phyloP scores from a whole-genome alignment of 352 stramenopile genomes.

The Phytopythium montanum region DNA sequence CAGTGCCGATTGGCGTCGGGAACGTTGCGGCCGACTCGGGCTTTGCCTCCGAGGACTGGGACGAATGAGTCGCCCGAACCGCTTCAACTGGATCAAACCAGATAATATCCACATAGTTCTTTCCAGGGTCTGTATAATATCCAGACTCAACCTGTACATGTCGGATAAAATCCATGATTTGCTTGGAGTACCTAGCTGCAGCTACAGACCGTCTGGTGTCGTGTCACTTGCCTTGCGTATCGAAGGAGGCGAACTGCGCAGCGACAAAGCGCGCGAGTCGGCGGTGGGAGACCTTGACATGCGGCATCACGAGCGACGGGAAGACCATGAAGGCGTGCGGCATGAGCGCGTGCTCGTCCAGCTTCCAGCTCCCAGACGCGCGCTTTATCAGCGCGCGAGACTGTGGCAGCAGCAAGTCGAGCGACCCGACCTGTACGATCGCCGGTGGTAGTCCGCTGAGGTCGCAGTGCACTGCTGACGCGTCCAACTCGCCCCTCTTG shows the following conservation, averaged over 20 bases:
- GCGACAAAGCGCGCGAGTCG: slow-evolving; percentile 25
- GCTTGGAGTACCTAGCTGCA: too few species aligned
- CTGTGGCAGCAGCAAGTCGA: slow-evolving; percentile 31
- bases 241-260: slow-evolving; percentile 15
- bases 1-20: slow-evolving; percentile 15
- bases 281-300: slow-evolving; percentile 17
- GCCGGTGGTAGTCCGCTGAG: slow-evolving; percentile 27
- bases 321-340: slow-evolving; percentile 40
- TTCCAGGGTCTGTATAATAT: too few species aligned
- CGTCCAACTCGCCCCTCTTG: slow-evolving; percentile 17
- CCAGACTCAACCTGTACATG: too few species aligned
- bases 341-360: slow-evolving; percentile 32
- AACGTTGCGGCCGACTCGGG: slow-evolving; percentile 59
- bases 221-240: too few species aligned
- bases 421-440: slow-evolving; percentile 25
- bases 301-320: slow-evolving; percentile 24
- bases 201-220: too few species aligned
- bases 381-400: slow-evolving; percentile 18
- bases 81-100: not conserved
- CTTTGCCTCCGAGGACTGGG: slow-evolving; percentile 69
- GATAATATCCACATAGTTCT: too few species aligned
- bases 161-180: too few species aligned
- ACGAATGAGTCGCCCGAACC: slow-evolving; percentile 23
- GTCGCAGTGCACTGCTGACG: slow-evolving; percentile 31
- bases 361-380: slow-evolving; percentile 28